Conservation (phyloP, 768 basidiomycete genomes). For the Tulasnella sp. region DNA sequence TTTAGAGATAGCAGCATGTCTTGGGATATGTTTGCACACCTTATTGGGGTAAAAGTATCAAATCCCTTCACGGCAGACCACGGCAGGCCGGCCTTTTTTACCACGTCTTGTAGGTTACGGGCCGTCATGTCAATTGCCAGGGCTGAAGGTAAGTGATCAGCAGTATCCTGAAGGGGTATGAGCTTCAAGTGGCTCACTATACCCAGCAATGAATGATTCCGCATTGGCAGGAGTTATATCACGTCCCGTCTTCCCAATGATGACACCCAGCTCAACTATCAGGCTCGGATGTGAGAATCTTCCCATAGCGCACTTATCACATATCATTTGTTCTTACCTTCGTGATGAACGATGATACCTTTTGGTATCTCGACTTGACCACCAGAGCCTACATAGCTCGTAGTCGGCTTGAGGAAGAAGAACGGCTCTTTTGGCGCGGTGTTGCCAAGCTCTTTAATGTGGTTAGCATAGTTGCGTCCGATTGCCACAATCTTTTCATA, state of each 20-base stretch:
- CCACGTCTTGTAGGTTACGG: slow-evolving; percentile 85
- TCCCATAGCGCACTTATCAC: no score
- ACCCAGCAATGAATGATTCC: slow-evolving; percentile 75
- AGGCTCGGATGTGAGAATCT: neutral
- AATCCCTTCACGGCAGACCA: slow-evolving; percentile 98
- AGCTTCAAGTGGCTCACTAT: slow-evolving; percentile 42
- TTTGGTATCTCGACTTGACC: slow-evolving; percentile 77
- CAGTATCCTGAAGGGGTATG: neutral
- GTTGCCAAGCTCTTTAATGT: slow-evolving; percentile 87
- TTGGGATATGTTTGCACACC: slow-evolving; percentile 36
- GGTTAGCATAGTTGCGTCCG: slow-evolving; percentile 86
- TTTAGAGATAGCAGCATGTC: neutral
- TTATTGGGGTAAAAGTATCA: slow-evolving; percentile 89
- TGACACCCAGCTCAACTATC: slow-evolving; percentile 86
- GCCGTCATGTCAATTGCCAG: slow-evolving; percentile 95
- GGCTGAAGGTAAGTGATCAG: slow-evolving; percentile 36
- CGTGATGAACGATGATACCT: slow-evolving; percentile 79
- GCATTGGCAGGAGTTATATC: slow-evolving; percentile 68
- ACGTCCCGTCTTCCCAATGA: slow-evolving; percentile 80
- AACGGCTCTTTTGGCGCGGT: slow-evolving; percentile 86
- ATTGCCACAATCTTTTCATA: slow-evolving; percentile 90
- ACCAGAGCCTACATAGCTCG: slow-evolving; percentile 67
- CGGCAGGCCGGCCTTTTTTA: slow-evolving; percentile 87
- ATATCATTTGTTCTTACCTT: slow-evolving; percentile 53
- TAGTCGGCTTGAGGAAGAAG: slow-evolving; percentile 97